These are phyloP conservation scores for Microbotryum silenes-acaulis DNA, from an alignment of 1,284 basidiomycete species.

Conservation along the genomic window DNA sequence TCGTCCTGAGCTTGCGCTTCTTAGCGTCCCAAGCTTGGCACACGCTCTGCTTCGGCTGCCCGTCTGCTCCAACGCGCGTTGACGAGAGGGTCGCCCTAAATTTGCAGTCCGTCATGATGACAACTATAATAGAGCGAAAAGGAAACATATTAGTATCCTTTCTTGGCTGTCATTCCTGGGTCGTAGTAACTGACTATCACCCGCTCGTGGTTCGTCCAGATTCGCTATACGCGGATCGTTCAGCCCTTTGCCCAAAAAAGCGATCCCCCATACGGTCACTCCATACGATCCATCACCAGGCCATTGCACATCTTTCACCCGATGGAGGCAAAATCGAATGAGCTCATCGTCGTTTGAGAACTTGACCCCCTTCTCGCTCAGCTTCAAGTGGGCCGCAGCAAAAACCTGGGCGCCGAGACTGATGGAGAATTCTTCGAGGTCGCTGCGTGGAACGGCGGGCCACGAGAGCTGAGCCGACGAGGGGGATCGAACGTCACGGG, in stretches of 20 bases:
- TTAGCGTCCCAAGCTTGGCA: slow-evolving; percentile 72
- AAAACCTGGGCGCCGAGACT: slow-evolving; percentile 66
- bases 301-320: slow-evolving; percentile 16
- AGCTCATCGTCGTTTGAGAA: slow-evolving; percentile 37
- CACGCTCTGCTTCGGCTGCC: slow-evolving; percentile 62
- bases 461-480: slow-evolving; percentile 21
- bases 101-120: slow-evolving; percentile 61
- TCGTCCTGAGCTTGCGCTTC: slow-evolving; percentile 73
- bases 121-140: slow-evolving; percentile 2
- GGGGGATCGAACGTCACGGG: slow-evolving; percentile 19
- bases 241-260: slow-evolving; percentile 9
- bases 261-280: slow-evolving; percentile 12
- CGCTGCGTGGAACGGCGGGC: slow-evolving; percentile 2
- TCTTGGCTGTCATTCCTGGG: not conserved
- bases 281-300: slow-evolving; percentile 14
- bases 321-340: slow-evolving; percentile 24
- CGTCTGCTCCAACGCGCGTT: slow-evolving; percentile 52
- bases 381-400: slow-evolving; percentile 53
- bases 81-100: slow-evolving; percentile 78
- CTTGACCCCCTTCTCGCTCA: slow-evolving; percentile 61
- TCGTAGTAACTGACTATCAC: slow-evolving; percentile 9
- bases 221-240: not conserved
- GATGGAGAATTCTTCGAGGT: slow-evolving; percentile 50
- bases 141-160: not conserved
- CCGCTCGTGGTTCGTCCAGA: slow-evolving; percentile 22